Base-by-base conservation (phyloP, 768 basidiomycete species). In the Boletellus ananiceps region DNA sequence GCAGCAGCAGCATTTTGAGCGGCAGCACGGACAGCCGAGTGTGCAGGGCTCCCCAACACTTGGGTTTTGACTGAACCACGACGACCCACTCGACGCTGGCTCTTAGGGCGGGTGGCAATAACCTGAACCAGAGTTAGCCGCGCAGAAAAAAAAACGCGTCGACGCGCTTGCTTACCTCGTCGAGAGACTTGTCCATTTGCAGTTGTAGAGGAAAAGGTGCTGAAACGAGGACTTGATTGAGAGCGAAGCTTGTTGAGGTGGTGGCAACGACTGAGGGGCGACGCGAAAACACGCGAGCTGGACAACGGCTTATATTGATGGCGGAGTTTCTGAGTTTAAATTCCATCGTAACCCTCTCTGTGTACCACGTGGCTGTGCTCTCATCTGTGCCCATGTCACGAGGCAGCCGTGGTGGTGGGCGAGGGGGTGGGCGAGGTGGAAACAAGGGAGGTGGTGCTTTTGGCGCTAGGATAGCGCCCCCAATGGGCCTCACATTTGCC, bases 141-240 rank as follows among this genome's bases (percentile, higher is more conserved):
- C 13, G 6, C 15, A 14, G 23, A 31, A 52, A 46, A 58, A 58
- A 47, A 40, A 31, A 34, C 1, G 13, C 14, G 32, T 16, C 11
- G 9, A 39, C 51, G 31, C 41, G 43, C 46, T 44, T n/a, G 29
- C 73, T 79, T 18, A 92, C 88, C 50, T 90, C 84, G 66, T 92
- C 88, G 51, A 92, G 85, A 60, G 86, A 78, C 72, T 86, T 86
- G 72, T 92, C 88, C 84, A 92, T 88, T 64, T 68, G 55, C 33
- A 37, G 31, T 50, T 5, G 23, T 12, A 38, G 44, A 25, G 15
- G 36, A 33, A 46, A 35, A 14, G 40, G 21, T 18, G 49, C 19
- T 34, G 45, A 48, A 21, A 21, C 11, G 33, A 37, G 35, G 41
- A 19, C 19, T 19, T 19, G 21, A 35, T 42, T 16, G 44, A 52